These are phyloP conservation scores for Coemansia furcata DNA, from an alignment of 192 early-diverging fungal species.

Conservation along the genomic window DNA sequence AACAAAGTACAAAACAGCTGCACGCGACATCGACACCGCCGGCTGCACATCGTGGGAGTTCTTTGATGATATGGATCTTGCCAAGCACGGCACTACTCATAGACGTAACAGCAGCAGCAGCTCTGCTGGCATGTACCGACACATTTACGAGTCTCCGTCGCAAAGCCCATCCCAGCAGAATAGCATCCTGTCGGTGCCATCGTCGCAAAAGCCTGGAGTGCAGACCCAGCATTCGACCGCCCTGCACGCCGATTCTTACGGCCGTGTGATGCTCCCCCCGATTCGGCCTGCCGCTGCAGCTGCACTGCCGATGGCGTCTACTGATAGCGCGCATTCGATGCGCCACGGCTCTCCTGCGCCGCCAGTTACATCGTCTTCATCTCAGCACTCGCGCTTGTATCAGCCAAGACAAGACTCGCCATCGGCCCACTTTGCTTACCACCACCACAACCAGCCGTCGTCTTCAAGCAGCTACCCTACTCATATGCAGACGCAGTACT, in stretches of 20 bases:
- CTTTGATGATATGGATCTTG: conserved; percentile 45
- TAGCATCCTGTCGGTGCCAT: neutral
- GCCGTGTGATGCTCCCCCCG: conserved; percentile 41
- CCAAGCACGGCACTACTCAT: conserved; percentile 26
- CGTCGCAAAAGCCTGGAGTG: neutral
- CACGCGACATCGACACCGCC: conserved; percentile 11
- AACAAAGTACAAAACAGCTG: conserved; percentile 45
- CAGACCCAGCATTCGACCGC: neutral
- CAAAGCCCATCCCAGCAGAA: neutral
- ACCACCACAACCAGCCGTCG: neutral
- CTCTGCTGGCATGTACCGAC: neutral
- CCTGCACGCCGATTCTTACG: conserved; percentile 29
- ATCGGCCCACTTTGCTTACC: neutral
- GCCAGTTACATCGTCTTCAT: neutral
- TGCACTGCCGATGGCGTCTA: neutral
- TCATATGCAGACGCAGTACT: neutral
- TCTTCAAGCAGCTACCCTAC: neutral
- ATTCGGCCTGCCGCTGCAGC: conserved; percentile 21
- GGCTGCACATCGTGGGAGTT: conserved; percentile 48
- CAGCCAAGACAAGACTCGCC: neutral
- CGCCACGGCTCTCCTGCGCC: neutral
- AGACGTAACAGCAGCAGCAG: conserved; percentile 15
- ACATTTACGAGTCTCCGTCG: neutral
- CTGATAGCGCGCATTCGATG: neutral
- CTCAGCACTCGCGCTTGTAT: neutral